Conservation (phyloP, 2,329 filamentous ascomycete species). For the Fusarium sp. region DNA sequence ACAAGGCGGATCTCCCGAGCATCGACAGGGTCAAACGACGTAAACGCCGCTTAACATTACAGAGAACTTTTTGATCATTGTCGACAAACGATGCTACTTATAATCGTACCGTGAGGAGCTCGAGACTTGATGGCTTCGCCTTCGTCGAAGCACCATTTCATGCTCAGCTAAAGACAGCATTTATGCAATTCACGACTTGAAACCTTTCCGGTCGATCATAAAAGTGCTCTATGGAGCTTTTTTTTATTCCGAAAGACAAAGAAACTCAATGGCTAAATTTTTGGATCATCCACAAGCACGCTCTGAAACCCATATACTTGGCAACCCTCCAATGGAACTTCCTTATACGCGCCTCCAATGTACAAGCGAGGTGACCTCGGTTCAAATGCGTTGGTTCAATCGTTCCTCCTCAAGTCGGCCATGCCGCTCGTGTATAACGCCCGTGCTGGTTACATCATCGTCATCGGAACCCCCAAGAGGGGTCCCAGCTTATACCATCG, state of each 20-base stretch:
- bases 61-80: neutral
- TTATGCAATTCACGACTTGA: neutral
- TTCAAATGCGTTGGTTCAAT: constrained; percentile 7
- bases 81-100: neutral
- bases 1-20: constrained; percentile 5
- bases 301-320: neutral
- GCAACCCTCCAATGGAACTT: neutral
- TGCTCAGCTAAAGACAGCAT: neutral
- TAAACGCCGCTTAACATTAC: constrained; percentile 8
- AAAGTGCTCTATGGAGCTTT: constrained; percentile 11
- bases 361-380: neutral
- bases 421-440: neutral
- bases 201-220: neutral
- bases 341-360: neutral
- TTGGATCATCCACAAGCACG: constrained; percentile 8
- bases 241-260: constrained; percentile 1
- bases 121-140: neutral
- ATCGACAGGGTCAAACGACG: neutral
- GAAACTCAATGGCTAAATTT: neutral
- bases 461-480: constrained; percentile 41
- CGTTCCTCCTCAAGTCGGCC: neutral
- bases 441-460: neutral
- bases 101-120: neutral
- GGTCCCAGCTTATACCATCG: constrained; percentile 33
- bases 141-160: too few relatives aligned